Evolutionary conservation across 2,329 filamentous ascomycete genomes (phyloP), one percentile per base, ranked within the genome.

Genomic region (Colletotrichum tamarilloi): DNA sequence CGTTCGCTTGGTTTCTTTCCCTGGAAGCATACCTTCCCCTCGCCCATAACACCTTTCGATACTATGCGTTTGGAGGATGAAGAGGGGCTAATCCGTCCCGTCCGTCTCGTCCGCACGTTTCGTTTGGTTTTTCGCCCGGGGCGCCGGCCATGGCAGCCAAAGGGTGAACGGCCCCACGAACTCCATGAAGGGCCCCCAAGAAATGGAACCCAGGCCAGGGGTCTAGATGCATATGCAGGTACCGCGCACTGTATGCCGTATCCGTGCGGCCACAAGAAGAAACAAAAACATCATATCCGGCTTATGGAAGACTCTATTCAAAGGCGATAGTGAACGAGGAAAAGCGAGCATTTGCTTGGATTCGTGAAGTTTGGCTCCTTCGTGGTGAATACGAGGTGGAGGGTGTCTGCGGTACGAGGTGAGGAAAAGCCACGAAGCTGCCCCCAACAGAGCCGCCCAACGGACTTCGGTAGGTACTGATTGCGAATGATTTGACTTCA

Each of bases 181-280:
- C 62, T 26, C 46, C 30, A 38, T 30, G 30, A n/a, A 49, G 42
- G 42, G 42, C 42, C 42, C 26, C 49, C 30, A 38, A 63, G 46
- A 63, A 62, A 28, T 46, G 35, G 32, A n/a, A 16, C 30, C 22
- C 62, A 11, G 3, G 46, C 14, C 58, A 38, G 42, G 16, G 58
- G 24, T 49, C 38, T 26, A 60, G 28, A 72, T 63, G 66, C 59
- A 72, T 59, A 72, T 63, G 66, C 59, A 72, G 65, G 65, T 63
- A 72, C 58, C 14, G 59, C 53, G 65, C 65, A 72, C 56, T 46
- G 49, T 68, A 57, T 55, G 38, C 52, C 55, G 38, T n/a, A 62
- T 26, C 28, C 53, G 28, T 46, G 42, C 22, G n/a, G 14, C 22
- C 38, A 22, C n/a, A 52, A 26, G n/a, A 12, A 53, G 12, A 24